Conservation (phyloP, 2,329 filamentous ascomycete genomes). For the Trichoderma sp. region DNA sequence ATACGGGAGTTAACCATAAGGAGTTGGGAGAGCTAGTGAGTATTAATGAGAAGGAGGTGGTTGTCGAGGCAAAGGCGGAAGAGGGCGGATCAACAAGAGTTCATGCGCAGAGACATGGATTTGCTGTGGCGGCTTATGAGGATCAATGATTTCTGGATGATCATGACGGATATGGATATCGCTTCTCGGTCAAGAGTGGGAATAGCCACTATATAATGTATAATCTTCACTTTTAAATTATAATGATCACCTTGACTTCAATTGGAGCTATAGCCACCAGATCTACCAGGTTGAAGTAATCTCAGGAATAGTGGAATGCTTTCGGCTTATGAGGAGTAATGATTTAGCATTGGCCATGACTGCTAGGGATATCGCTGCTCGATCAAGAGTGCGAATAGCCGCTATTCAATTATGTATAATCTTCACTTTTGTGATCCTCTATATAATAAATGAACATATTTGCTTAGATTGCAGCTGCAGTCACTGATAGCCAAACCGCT, state of each 20-base stretch:
- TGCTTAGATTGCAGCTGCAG: too few species aligned
- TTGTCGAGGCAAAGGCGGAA: slow-evolving; percentile 50
- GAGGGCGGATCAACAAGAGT: slow-evolving; percentile 45
- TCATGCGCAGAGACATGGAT: slow-evolving; percentile 60
- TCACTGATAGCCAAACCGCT: too few species aligned
- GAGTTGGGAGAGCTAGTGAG: slow-evolving; percentile 56
- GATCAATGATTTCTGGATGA: background rate
- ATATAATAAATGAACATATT: too few species aligned
- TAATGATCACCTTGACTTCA: background rate
- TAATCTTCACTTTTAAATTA: background rate
- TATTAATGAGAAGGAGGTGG: slow-evolving; percentile 52
- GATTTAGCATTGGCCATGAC: background rate
- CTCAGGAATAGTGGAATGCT: too few species aligned
- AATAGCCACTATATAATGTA: background rate
- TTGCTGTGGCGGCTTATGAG: slow-evolving; percentile 39
- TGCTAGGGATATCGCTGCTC: background rate
- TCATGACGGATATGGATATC: background rate
- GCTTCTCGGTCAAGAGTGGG: background rate
- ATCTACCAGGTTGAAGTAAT: too few species aligned
- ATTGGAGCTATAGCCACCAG: too few species aligned
- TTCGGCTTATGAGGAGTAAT: background rate
- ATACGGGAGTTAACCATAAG: slow-evolving; percentile 56
- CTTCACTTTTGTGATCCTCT: background rate
- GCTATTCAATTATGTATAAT: background rate
- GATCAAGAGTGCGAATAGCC: background rate